Base-by-base conservation (phyloP, 2,329 filamentous ascomycete genomes). In the Microdochium nivale region DNA sequence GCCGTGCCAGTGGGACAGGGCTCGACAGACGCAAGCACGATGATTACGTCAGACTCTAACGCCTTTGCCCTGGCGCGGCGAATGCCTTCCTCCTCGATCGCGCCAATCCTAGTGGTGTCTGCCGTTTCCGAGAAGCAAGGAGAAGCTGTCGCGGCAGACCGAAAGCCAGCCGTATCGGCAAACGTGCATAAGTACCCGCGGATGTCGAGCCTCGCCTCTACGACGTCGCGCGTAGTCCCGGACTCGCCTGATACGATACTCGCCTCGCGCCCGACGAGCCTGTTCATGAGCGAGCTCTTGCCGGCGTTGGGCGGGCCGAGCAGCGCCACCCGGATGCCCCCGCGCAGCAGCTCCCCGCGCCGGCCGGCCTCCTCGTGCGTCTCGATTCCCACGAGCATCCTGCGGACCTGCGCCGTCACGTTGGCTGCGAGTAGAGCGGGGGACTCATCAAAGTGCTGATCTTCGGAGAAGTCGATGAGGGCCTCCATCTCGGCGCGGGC, bases 381-480 rank as follows among this genome's bases (percentile, higher is more conserved):
- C 14, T 73, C 71, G 53, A 97, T 84, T 52, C 84, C 77, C 27
- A 66, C 63, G 51, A 83, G 72, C 52, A 97, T 79, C 1, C 62
- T 66, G 1, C 67, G 63, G 2, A 95, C 80, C 62, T 90, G 83
- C 0, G 58, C 59, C 1, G 82, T 78, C 27, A 96, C 88, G 48
- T 84, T 89, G 1, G 64, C 66, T 46, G 95, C 77, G 23, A 97
- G 75, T 51, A 87, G 79, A 0, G 77, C 71, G 1, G 90, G 87
- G 2, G 88, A 86, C 67, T 96, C 90, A 59, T 97, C 91, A 62
- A 99, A 95, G 70, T 97, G 88, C 69, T 99, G 92, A 62, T 97
- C 94, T 66, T 99, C 94, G 1, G 89, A 87, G 65, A 99, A 99
- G 68, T 99, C 94, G 55, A 99, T 97, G 58, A 99, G 71, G 0